Evolutionary conservation across 2,329 filamentous ascomycete genomes (phyloP).

Genomic region (Thyridium curvatum): DNA sequence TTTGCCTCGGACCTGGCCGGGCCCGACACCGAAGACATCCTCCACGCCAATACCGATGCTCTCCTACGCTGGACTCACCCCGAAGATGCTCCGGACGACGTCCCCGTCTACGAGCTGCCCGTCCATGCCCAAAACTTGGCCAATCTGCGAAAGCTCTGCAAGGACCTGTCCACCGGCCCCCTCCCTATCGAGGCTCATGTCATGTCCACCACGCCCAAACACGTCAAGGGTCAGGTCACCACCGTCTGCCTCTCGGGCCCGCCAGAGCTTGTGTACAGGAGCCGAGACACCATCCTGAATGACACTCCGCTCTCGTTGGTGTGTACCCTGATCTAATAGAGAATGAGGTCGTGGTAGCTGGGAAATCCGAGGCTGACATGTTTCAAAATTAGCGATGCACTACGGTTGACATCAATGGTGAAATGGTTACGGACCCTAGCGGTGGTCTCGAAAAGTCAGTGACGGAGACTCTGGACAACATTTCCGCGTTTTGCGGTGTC

Average conservation of each 20-base stretch:
- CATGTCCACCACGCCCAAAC: slow-evolving; percentile 73
- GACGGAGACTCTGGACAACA: slow-evolving; percentile 77
- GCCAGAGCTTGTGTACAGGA: slow-evolving; percentile 81
- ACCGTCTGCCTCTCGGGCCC: slow-evolving; percentile 89
- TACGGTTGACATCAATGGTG: slow-evolving; percentile 87
- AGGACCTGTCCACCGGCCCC: slow-evolving; percentile 66
- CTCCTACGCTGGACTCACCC: slow-evolving; percentile 91
- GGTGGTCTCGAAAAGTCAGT: slow-evolving; percentile 69
- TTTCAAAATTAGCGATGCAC: slow-evolving; percentile 65
- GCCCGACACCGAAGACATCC: slow-evolving; percentile 88
- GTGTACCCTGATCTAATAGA: slow-evolving; percentile 43
- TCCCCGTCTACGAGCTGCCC: slow-evolving; percentile 83
- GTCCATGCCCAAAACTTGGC: slow-evolving; percentile 84
- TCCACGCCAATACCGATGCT: slow-evolving; percentile 84
- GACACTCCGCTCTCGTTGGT: slow-evolving; percentile 90
- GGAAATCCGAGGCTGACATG: too few relatives aligned
- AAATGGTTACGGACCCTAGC: slow-evolving; percentile 73
- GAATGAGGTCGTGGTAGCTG: too few relatives aligned
- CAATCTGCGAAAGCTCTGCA: slow-evolving; percentile 72
- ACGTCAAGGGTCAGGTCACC: slow-evolving; percentile 62
- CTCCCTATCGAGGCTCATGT: slow-evolving; percentile 78
- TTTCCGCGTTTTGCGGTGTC: slow-evolving; percentile 83
- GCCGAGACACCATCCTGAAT: slow-evolving; percentile 82
- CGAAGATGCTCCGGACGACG: slow-evolving; percentile 75
- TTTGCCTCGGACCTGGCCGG: slow-evolving; percentile 89